Evolutionary conservation across 2,329 filamentous ascomycete genomes (phyloP).

Genomic region (Aureobasidium uvarum): DNA sequence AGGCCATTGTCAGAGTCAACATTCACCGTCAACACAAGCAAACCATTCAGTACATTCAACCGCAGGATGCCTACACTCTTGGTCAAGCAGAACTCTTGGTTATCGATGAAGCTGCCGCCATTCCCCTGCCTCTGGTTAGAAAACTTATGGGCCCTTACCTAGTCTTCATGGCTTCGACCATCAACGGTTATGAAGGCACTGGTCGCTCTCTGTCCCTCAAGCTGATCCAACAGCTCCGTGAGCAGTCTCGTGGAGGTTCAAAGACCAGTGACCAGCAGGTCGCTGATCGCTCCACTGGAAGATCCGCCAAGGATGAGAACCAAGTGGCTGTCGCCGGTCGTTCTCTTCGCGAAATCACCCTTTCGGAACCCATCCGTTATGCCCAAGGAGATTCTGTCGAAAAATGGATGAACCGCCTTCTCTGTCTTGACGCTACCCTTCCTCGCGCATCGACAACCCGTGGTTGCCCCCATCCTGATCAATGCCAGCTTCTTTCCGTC

Average conservation of each 20-base stretch:
- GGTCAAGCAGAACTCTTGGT: conserved; percentile 94
- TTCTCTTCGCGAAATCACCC: conserved; percentile 84
- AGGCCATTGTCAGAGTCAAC: conserved; percentile 96
- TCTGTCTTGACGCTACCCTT: conserved; percentile 90
- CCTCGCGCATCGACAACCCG: conserved; percentile 72
- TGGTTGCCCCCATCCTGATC: conserved; percentile 83
- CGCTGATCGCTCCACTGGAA: conserved; percentile 76
- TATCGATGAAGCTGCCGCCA: conserved; percentile 96
- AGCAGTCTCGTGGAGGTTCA: conserved; percentile 73
- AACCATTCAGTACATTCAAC: conserved; percentile 97
- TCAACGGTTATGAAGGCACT: conserved; percentile 98
- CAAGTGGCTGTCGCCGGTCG: conserved; percentile 63
- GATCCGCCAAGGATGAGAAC: conserved; percentile 62
- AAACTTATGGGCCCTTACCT: conserved; percentile 97
- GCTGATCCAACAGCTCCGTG: conserved; percentile 92
- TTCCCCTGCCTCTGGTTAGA: conserved; percentile 84
- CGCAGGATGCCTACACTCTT: conserved; percentile 90
- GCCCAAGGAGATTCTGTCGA: conserved; percentile 87
- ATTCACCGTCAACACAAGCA: conserved; percentile 92
- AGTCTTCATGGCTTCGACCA: conserved; percentile 98
- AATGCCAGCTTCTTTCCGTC: conserved; percentile 89
- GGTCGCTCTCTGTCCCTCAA: conserved; percentile 93
- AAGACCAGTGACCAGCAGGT: conserved; percentile 61
- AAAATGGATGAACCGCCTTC: conserved; percentile 90
- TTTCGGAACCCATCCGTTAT: conserved; percentile 93